Evolutionary conservation across 1,139 yeast genomes (phyloP).

Genomic region (Kodamaea plutei): DNA sequence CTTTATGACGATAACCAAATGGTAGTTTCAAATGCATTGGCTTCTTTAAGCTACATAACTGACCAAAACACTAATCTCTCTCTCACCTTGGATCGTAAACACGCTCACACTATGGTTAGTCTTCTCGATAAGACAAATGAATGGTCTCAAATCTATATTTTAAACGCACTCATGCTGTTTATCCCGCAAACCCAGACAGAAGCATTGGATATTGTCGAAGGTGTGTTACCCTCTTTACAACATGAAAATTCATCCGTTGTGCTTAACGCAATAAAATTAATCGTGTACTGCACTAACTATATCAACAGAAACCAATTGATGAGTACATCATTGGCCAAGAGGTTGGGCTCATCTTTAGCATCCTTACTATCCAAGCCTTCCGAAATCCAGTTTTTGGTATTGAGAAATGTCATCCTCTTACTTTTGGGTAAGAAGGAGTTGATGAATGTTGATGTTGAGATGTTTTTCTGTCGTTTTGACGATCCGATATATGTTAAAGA

Average conservation of each 20-base stretch:
- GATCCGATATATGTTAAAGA: conserved; percentile 89
- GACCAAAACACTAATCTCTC: conserved; percentile 50
- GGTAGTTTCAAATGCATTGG: conserved; percentile 71
- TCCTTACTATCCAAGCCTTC: conserved; percentile 73
- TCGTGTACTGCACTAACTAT: conserved; percentile 71
- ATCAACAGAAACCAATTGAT: conserved; percentile 42
- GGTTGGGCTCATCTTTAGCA: conserved; percentile 69
- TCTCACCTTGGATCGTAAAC: conserved; percentile 52
- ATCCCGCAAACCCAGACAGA: conserved; percentile 68
- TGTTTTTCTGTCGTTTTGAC: conserved; percentile 77
- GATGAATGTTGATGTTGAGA: conserved; percentile 62
- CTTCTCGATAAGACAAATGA: conserved; percentile 59
- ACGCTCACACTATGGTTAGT: conserved; percentile 50
- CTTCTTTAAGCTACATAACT: conserved; percentile 63
- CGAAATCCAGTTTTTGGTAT: conserved; percentile 77
- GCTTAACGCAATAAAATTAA: conserved; percentile 66
- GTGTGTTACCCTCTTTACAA: conserved; percentile 68
- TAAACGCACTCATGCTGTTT: conserved; percentile 63
- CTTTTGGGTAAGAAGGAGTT: conserved; percentile 64
- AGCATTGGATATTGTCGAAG: conserved; percentile 63
- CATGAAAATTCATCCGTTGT: conserved; percentile 84
- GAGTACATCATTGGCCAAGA: conserved; percentile 50
- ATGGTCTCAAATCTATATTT: conserved; percentile 75
- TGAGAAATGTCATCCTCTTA: conserved; percentile 75
- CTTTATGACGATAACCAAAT: conserved; percentile 54